These are phyloP conservation scores for Odontarrhena argentea DNA, from an alignment of 345 rosid genomes.

Conservation along the genomic window DNA sequence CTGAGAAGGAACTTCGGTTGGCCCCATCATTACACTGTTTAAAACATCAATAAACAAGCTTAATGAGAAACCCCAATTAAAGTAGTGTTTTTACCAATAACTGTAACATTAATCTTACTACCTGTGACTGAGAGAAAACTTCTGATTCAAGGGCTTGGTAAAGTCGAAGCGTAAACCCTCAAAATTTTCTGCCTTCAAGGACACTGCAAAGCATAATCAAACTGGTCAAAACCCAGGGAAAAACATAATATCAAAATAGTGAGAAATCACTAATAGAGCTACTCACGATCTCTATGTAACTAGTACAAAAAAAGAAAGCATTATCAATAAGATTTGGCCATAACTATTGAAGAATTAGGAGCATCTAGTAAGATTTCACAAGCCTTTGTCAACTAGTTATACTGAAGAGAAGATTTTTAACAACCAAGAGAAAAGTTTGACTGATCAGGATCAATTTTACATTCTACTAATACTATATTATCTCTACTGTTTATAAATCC, in stretches of 20 bases:
- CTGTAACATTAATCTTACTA: slow-evolving; percentile 23
- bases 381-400: neutral
- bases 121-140: slow-evolving; percentile 93
- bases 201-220: slow-evolving; percentile 60
- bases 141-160: slow-evolving; percentile 80
- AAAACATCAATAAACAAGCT: slow-evolving; percentile 14
- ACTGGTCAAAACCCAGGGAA: slow-evolving; percentile 3
- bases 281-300: neutral
- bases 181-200: slow-evolving; percentile 85
- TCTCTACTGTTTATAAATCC: slow-evolving; percentile 17
- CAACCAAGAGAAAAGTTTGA: no score
- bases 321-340: neutral
- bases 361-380: neutral
- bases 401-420: neutral
- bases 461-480: neutral
- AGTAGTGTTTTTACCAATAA: neutral
- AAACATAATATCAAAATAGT: slow-evolving; percentile 7
- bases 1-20: slow-evolving; percentile 89
- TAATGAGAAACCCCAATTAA: slow-evolving; percentile 14
- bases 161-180: slow-evolving; percentile 98
- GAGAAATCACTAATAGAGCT: slow-evolving; percentile 13
- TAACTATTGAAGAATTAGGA: neutral
- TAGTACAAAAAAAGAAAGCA: neutral
- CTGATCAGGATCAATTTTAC: no score
- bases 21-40: slow-evolving; percentile 88